phyloP scores from a whole-genome alignment of 2,329 filamentous ascomycete species.

The Paracorniculantispora psalliotae region DNA sequence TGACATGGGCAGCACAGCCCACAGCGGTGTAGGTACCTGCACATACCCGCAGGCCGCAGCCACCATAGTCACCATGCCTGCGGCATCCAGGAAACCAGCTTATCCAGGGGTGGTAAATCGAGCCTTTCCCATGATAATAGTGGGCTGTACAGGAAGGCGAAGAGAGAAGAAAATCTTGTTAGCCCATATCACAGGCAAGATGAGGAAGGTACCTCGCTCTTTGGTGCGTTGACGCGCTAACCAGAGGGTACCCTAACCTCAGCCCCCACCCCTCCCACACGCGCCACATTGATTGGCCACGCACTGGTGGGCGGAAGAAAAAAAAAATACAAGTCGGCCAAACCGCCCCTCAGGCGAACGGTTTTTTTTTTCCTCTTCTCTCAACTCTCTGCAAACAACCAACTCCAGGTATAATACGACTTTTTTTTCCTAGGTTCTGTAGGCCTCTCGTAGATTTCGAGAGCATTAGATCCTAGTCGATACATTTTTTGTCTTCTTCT shows the following conservation, averaged over 20 bases:
- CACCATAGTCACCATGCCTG: slow-evolving; percentile 2
- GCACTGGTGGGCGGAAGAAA: slow-evolving; percentile 24
- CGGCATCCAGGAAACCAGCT: not conserved
- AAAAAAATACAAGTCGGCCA: slow-evolving; percentile 32
- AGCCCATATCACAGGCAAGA: not conserved
- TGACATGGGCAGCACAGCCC: not conserved
- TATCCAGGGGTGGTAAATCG: not conserved
- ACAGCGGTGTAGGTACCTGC: slow-evolving; percentile 2
- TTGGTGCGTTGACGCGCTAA: slow-evolving; percentile 1
- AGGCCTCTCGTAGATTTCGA: slow-evolving; percentile 39
- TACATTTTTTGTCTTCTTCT: slow-evolving; percentile 24
- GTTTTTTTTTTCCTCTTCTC: slow-evolving; percentile 30
- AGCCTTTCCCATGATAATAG: not conserved
- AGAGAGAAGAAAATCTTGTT: not conserved
- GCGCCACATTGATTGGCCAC: slow-evolving; percentile 13
- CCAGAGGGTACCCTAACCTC: slow-evolving; percentile 23
- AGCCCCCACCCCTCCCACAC: slow-evolving; percentile 10
- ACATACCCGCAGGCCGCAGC: not conserved
- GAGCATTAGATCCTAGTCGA: slow-evolving; percentile 44
- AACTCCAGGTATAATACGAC: slow-evolving; percentile 26
- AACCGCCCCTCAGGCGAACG: slow-evolving; percentile 33
- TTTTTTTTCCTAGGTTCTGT: slow-evolving; percentile 38
- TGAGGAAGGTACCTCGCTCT: not conserved
- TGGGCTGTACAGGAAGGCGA: not conserved
- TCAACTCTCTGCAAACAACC: slow-evolving; percentile 26